Evolutionary conservation across 257 asterid species (phyloP).

Genomic region (Penstemon davidsonii): DNA sequence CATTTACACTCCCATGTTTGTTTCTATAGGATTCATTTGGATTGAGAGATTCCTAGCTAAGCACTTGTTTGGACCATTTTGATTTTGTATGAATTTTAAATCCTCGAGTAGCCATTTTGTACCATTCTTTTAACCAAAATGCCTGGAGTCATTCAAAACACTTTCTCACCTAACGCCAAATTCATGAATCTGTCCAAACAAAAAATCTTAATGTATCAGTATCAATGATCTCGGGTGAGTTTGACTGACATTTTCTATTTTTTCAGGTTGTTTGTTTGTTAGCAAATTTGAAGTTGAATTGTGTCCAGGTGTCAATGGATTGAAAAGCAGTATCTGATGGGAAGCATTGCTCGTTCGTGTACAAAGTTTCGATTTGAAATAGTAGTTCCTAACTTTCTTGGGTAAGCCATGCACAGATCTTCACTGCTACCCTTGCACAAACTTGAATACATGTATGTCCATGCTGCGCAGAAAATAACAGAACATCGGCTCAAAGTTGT

Average conservation of each 20-base stretch:
- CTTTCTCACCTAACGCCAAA: background rate
- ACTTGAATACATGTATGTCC: slow-evolving; percentile 31
- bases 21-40: too few relatives aligned
- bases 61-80: too few relatives aligned
- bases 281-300: slow-evolving; percentile 10
- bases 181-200: background rate
- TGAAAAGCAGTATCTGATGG: background rate
- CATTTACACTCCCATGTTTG: too few relatives aligned
- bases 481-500: slow-evolving; percentile 20
- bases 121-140: too few relatives aligned
- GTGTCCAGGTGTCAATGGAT: slow-evolving; percentile 8
- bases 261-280: slow-evolving; percentile 26
- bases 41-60: too few relatives aligned
- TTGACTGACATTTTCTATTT: slow-evolving; percentile 3
- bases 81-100: too few relatives aligned
- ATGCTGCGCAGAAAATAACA: slow-evolving; percentile 15
- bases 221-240: background rate
- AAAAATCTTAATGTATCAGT: background rate
- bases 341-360: slow-evolving; percentile 18
- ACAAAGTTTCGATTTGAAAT: background rate
- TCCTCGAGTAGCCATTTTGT: too few relatives aligned
- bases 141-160: background rate
- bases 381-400: slow-evolving; percentile 22
- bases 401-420: slow-evolving; percentile 34
- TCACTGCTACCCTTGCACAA: slow-evolving; percentile 24